Evolutionary conservation across 2,329 filamentous ascomycete genomes (phyloP).

Genomic region (Epicoccum sorghinum): DNA sequence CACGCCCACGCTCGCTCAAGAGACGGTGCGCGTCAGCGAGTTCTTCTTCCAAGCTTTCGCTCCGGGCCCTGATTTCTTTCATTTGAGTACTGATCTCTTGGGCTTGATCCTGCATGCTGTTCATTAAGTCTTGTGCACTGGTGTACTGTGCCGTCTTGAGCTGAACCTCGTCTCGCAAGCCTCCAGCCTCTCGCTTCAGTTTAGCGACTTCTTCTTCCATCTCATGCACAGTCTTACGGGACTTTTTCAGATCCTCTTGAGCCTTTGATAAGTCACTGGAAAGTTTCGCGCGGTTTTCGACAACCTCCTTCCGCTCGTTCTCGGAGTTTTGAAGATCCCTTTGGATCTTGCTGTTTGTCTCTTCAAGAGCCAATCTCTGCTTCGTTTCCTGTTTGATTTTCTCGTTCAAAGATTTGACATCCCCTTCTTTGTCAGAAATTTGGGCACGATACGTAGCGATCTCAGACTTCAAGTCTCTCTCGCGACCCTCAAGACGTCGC

Average conservation of each 20-base stretch:
- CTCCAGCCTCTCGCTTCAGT: constrained; percentile 69
- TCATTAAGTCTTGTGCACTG: constrained; percentile 82
- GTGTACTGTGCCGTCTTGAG: constrained; percentile 85
- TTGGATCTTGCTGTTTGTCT: constrained; percentile 74
- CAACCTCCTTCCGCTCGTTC: constrained; percentile 77
- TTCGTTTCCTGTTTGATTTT: constrained; percentile 78
- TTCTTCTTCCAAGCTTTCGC: constrained; percentile 90
- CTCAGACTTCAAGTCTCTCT: constrained; percentile 81
- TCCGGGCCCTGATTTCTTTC: constrained; percentile 82
- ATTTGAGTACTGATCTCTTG: constrained; percentile 88
- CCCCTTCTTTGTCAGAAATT: constrained; percentile 73
- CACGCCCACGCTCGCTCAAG: constrained; percentile 83
- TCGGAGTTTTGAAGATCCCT: constrained; percentile 81
- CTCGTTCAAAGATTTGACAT: constrained; percentile 79
- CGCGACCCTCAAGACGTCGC: constrained; percentile 76
- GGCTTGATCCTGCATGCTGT: constrained; percentile 91
- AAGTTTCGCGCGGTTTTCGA: constrained; percentile 73
- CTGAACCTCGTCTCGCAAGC: constrained; percentile 78
- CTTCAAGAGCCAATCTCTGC: constrained; percentile 75
- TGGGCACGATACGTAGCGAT: constrained; percentile 72
- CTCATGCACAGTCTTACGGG: constrained; percentile 67
- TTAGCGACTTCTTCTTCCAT: constrained; percentile 76
- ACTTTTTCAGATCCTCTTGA: constrained; percentile 70
- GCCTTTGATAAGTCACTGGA: constrained; percentile 71
- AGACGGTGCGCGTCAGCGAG: constrained; percentile 85